A percentile compares a stretch with the other conserved stretches of the same genome.
Conservation (phyloP, 2,329 filamentous ascomycete species). For the Leptographium flavum region DNA sequence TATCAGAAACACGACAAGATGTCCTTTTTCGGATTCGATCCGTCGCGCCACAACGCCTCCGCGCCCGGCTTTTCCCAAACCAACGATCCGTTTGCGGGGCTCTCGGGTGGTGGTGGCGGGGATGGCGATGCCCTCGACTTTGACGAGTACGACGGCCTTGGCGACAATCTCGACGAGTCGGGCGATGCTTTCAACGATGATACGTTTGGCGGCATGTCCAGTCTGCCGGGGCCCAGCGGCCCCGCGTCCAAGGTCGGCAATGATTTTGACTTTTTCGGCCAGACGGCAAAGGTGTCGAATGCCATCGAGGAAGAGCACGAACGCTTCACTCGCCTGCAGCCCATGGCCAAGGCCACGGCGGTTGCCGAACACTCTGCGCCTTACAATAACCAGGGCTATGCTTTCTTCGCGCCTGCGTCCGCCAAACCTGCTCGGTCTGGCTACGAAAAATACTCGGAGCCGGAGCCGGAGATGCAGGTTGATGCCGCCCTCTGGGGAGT, state of each 20-base stretch:
- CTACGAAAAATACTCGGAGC: conserved; percentile 84
- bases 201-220: conserved; percentile 52
- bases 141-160: conserved; percentile 92
- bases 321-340: conserved; percentile 63
- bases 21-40: conserved; percentile 89
- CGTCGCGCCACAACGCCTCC: conserved; percentile 50
- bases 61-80: conserved; percentile 71
- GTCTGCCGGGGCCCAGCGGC: conserved; percentile 17
- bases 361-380: conserved; percentile 4
- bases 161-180: conserved; percentile 78
- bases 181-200: conserved; percentile 95
- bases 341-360: conserved; percentile 30
- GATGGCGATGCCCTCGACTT: conserved; percentile 53
- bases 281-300: conserved; percentile 73
- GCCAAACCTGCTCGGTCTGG: conserved; percentile 57
- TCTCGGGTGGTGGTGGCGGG: conserved; percentile 52
- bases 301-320: conserved; percentile 86
- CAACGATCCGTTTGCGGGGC: conserved; percentile 76
- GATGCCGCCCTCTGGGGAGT: conserved; percentile 89
- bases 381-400: conserved; percentile 12
- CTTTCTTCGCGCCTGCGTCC: conserved; percentile 6
- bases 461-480: conserved; percentile 79
- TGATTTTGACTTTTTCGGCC: conserved; percentile 94
- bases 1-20: conserved; percentile 28
- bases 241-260: conserved; percentile 53